phyloP scores from a whole-genome alignment of 495 filamentous ascomycete genomes.

The Talaromyces trachyspermus region DNA sequence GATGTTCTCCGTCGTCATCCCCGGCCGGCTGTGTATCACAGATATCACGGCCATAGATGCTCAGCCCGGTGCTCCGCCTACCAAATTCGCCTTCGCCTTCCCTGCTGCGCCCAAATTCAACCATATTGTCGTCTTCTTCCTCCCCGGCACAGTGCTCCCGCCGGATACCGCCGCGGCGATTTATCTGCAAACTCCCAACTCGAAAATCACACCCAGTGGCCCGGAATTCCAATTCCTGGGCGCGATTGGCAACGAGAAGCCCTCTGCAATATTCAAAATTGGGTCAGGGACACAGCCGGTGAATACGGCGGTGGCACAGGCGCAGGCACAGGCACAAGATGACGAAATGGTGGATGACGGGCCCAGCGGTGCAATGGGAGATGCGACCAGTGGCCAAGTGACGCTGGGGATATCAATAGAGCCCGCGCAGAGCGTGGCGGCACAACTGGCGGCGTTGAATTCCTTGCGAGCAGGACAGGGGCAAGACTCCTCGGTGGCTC shows the following conservation, averaged over 20 bases:
- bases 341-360: constrained; percentile 42
- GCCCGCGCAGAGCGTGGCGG: constrained; percentile 58
- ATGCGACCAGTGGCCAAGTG: constrained; percentile 31
- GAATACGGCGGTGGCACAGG: constrained; percentile 9
- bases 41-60: constrained; percentile 47
- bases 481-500: constrained; percentile 19
- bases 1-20: constrained; percentile 53
- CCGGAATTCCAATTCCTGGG: constrained; percentile 74
- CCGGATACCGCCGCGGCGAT: constrained; percentile 76
- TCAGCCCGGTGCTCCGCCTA: constrained; percentile 44
- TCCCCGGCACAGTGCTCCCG: constrained; percentile 70
- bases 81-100: constrained; percentile 61
- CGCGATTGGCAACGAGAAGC: constrained; percentile 79
- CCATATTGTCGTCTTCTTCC: constrained; percentile 83
- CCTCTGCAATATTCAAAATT: constrained; percentile 79
- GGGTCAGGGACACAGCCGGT: constrained; percentile 17
- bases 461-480: constrained; percentile 19
- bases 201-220: constrained; percentile 18
- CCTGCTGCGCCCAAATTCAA: constrained; percentile 53
- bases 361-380: constrained; percentile 5
- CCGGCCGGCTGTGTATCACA: constrained; percentile 53
- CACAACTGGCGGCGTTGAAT: constrained; percentile 55
- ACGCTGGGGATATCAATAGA: constrained; percentile 83
- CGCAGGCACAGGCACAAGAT: constrained; percentile 24
- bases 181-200: constrained; percentile 63